Evolutionary conservation across 2,329 filamentous ascomycete genomes (phyloP), one percentile per base, ranked within the genome.

Genomic region (Pyrenochaeta sp.): DNA sequence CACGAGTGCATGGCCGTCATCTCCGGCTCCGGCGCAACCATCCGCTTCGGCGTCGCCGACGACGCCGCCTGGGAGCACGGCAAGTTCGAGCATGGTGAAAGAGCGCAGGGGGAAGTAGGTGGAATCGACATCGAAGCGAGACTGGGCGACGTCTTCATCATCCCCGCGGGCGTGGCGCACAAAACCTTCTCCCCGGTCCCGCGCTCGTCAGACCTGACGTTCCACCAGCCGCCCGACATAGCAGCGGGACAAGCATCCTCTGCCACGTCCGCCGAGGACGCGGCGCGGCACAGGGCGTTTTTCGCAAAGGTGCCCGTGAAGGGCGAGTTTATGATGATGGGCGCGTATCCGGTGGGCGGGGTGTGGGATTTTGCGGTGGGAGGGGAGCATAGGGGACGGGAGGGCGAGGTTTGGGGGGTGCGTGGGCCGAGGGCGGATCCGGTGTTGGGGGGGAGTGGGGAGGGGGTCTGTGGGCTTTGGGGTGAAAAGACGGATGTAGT

Each of bases 1-100:
- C 82, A 85, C 54, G 82, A 85, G 65, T 78, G 75, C 60, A 83
- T 84, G 78, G 75, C 72, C 14, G 80, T 84, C 0, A 69, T 83
- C 0, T 77, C 77, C 0, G 81, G 81, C 2, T n/a, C 49, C 7
- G 69, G 66, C 0, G 81, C 79, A 0, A 77, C 68, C 0, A 81
- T 84, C 37, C 74, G 80, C 3, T 81, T 83, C 44, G 81, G 81
- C 3, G 79, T 77, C 3, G 80, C 76, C 0, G 81, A 83, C 44
- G 74, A 74, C 0, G 21, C 35, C 3, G 20, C 22, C 1, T 55
- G 49, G 52, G 7, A 26, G 1, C 19, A 27, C 2, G 52, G 42
- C 3, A 35, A 32, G 14, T 29, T 29, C 2, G 72, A 77, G 22
- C 46, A 72, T 0, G 65, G 76, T 2, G 65, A 65, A 5, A 75